Evolutionary conservation across 176 grass and related monocot species (phyloP), one percentile per base, ranked within the genome.

Genomic region (Microstegium vimineum): DNA sequence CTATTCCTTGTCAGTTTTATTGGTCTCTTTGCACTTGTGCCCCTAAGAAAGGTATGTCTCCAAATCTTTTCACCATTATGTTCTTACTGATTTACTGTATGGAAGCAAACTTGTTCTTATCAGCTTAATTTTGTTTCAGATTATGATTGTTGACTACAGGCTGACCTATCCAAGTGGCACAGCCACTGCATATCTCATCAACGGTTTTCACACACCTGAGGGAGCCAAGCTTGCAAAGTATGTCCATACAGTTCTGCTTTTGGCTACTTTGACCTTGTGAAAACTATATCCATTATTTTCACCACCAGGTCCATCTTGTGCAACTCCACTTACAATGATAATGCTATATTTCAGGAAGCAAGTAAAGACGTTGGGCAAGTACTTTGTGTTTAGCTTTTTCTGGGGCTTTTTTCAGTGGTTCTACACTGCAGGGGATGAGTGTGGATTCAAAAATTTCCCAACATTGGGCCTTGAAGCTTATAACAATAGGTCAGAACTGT

Each of bases 401-500:
- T 97, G 95, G 95, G 92, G 90, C 31, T 82, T 97, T 83, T 97
- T 97, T 40, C 90, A 94, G 69, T 97, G 95, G 95, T 97, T 97
- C 78, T 97, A 88, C 86, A 94, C 86, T 4, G 92, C 83, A 46
- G 88, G 92, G 22, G 79, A 92, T 76, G 80, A 89, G 26, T 97
- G 94, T 33, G 94, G 91, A 77, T 97, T 97, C 73, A 83, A 84
- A 47, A 85, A 85, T 47, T 97, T 97, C 77, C 94, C 94, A 80
- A 93, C 94, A 69, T 77, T 97, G 25, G 94, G 94, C 61, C 90
- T 92, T 57, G 80, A 92, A 89, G 90, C 90, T 83, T 88, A 86
- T 33, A 41, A 81, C 2, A 86, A 91, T 61, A 94, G 62, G 92
- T 94, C 22, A 72, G 83, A 78, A 60, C 37, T 27, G 33, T 37